Conservation (phyloP, 1,284 basidiomycete species). For the Apiotrichum akiyoshidainum region DNA sequence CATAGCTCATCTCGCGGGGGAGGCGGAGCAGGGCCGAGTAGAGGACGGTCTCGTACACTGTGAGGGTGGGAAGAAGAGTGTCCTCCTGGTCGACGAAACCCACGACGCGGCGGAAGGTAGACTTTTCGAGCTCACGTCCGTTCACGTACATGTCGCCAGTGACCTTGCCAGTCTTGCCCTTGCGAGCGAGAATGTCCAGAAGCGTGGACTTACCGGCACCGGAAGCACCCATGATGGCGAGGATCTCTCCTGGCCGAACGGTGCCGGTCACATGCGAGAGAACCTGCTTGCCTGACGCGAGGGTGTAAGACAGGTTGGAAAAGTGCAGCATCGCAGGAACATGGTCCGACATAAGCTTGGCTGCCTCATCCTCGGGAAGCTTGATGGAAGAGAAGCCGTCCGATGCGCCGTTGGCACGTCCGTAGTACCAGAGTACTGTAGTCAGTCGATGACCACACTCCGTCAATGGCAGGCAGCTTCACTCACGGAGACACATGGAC, state of each 20-base stretch:
- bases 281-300: conserved; percentile 63
- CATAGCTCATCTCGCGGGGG: conserved; percentile 88
- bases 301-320: conserved; percentile 73
- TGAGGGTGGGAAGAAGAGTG: conserved; percentile 90
- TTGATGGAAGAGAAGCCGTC: conserved; percentile 70
- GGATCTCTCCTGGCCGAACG: conserved; percentile 79
- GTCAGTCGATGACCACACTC: neutral
- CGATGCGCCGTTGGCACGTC: conserved; percentile 62
- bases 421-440: conserved; percentile 81
- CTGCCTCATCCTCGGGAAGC: conserved; percentile 73
- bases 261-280: conserved; percentile 76
- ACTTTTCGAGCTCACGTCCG: conserved; percentile 70
- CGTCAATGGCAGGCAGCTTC: neutral
- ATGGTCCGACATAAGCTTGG: conserved; percentile 86
- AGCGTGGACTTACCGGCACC: conserved; percentile 96
- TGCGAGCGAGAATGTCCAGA: conserved; percentile 89
- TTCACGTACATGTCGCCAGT: conserved; percentile 78
- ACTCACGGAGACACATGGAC: conserved; percentile 50
- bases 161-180: conserved; percentile 75
- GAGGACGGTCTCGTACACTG: conserved; percentile 94
- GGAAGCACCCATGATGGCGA: conserved; percentile 94
- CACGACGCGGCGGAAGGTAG: conserved; percentile 69
- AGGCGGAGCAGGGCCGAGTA: conserved; percentile 86
- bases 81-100: conserved; percentile 99
- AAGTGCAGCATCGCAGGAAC: conserved; percentile 90